Conservation (phyloP, 116 monocot species). For the Cymodocea nodosa region DNA sequence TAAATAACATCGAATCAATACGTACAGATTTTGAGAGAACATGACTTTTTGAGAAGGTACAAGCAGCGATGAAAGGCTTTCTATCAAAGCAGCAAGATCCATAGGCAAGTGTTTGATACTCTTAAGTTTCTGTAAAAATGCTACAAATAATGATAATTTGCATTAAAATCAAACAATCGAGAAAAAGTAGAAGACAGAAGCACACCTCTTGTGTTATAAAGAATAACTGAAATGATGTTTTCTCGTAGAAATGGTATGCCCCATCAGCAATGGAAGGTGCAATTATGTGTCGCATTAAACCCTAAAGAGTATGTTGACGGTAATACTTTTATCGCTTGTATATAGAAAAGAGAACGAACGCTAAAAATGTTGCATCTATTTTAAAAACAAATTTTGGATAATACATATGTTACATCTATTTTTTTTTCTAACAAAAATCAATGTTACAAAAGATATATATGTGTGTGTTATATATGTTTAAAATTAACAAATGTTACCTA, state of each 20-base stretch:
- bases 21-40: slow-evolving; percentile 75
- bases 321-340: too few species aligned
- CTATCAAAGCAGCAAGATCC: slow-evolving; percentile 39
- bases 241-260: slow-evolving; percentile 87
- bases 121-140: slow-evolving; percentile 48
- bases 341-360: too few species aligned
- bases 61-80: slow-evolving; percentile 65
- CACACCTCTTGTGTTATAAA: slow-evolving; percentile 91
- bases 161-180: background rate
- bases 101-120: slow-evolving; percentile 65
- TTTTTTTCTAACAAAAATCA: too few species aligned
- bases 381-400: too few species aligned
- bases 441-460: too few species aligned
- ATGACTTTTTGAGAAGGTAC: slow-evolving; percentile 54
- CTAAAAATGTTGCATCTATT: too few species aligned
- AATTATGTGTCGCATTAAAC: slow-evolving; percentile 81
- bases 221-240: slow-evolving; percentile 90
- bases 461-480: too few species aligned
- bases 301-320: slow-evolving; percentile 79
- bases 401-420: too few species aligned
- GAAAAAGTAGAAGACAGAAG: background rate
- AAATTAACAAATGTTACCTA: too few species aligned
- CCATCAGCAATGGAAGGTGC: slow-evolving; percentile 83
- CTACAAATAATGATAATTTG: background rate
- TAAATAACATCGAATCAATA: background rate